Percentiles rank a stretch among this genome's conserved stretches.
Evolutionary conservation across 768 basidiomycete genomes (phyloP).

Genomic region (Xanthoconium stramineum): DNA sequence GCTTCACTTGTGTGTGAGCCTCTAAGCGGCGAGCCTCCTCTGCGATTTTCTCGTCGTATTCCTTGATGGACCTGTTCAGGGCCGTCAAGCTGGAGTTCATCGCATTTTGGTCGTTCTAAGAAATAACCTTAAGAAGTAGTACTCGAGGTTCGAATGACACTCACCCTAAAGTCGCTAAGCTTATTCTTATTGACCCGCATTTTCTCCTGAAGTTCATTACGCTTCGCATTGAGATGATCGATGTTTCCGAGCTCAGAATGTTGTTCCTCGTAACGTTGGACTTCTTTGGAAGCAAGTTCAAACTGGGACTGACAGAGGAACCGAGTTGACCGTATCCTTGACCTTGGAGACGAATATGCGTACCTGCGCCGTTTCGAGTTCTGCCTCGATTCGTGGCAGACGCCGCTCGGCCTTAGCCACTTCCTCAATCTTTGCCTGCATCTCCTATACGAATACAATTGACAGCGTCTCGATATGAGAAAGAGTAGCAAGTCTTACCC

Average conservation of each 20-base stretch:
- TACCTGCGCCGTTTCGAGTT: slow-evolving; percentile 40
- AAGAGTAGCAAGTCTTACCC: slow-evolving; percentile 38
- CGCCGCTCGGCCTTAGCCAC: slow-evolving; percentile 38
- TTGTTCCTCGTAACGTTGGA: slow-evolving; percentile 39
- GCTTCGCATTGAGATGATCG: slow-evolving; percentile 41
- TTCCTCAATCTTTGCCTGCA: slow-evolving; percentile 40
- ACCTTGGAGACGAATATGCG: background rate
- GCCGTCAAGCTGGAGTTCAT: slow-evolving; percentile 44
- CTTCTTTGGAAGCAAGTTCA: slow-evolving; percentile 32
- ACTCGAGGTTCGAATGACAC: slow-evolving; percentile 9
- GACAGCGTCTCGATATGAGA: background rate
- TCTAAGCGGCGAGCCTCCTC: slow-evolving; percentile 54
- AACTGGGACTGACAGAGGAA: slow-evolving; percentile 30
- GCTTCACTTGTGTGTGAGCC: slow-evolving; percentile 57
- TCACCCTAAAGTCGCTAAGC: slow-evolving; percentile 44
- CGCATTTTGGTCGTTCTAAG: slow-evolving; percentile 48
- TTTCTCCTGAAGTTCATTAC: slow-evolving; percentile 34
- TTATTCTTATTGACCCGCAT: slow-evolving; percentile 46
- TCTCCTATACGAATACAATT: slow-evolving; percentile 33
- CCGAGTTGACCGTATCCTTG: background rate
- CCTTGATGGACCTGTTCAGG: slow-evolving; percentile 32
- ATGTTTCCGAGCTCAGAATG: slow-evolving; percentile 43
- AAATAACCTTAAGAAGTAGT: slow-evolving; percentile 1
- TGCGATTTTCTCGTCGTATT: slow-evolving; percentile 45
- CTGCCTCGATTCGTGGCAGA: slow-evolving; percentile 39